Base-by-base conservation (phyloP, 371 early-diverging fungal species). In the Circinella minor region DNA sequence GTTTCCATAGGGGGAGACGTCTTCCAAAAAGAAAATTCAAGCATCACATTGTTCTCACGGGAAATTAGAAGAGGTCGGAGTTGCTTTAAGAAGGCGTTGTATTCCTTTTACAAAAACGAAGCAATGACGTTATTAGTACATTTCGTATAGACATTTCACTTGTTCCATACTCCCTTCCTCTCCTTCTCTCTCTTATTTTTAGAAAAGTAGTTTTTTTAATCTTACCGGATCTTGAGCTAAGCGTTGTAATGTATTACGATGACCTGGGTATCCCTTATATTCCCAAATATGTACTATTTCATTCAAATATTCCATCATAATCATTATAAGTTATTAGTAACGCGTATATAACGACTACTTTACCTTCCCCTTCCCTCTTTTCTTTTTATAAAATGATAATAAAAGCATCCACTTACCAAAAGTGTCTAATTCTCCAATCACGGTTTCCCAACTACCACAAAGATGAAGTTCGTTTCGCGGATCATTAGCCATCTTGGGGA, bases 11-110 rank as follows among this genome's bases (percentile, higher is more conserved):
- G 93, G 18, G 93, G 90, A 36, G 90, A 83, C 3, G 93, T 93
- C 57, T 90, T 81, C 96, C 97, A 97, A 73, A 96, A 96, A 43
- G 92, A 91, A 81, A 97, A 97, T 77, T 96, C 96, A 11, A 95
- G 90, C 84, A 93, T 91, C 54, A 95, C 89, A 74, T 93, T 94
- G 72, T 92, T 95, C 69, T 89, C 84, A 63, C 98, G 90, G 47
- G 88, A 86, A 39, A 80, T 74, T 17, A 96, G 73, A 77, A 95
- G 85, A 20, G 93, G 88, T 55, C 88, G 82, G 60, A 95, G 77
- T 55, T 89, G 75, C 65, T 83, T 89, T 66, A 88, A 36, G 71
- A 93, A 93, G 69, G 85, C 80, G 9, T 61, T 55, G 55, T 78
- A 73, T 7, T 43, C 73, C 81, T 80, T 46, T 36, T 47, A 36